Evolutionary conservation across 1,284 basidiomycete species (phyloP), one percentile per base, ranked within the genome.

Genomic region (Rhodotorula sp.): DNA sequence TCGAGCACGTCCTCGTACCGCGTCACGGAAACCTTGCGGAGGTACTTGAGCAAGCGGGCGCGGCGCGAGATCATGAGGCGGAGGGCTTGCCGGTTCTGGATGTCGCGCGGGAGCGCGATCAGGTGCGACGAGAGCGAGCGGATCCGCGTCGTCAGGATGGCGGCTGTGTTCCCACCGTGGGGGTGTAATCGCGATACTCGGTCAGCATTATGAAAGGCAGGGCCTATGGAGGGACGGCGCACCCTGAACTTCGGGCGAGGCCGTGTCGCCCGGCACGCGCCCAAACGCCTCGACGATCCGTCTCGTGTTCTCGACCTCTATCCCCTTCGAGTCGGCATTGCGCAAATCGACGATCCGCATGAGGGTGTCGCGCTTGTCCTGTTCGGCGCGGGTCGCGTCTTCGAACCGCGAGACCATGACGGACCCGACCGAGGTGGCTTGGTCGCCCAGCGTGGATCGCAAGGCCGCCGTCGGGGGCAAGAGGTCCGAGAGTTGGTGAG

Each of bases 231-330:
- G 28, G 28, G 38, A n/a, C 56, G 47, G 82, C 87, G 70, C 79
- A 92, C 93, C 91, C 85, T 97, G 93, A 0, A 95, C 93, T 78
- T 93, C 90, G 1, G 90, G 86, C 65, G 88, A 85, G 50, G 93
- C 95, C 2, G 92, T 86, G 80, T 95, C 90, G 66, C 85, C 85
- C n/a, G 86, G 86, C 67, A 88, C 87, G 71, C 83, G 34, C 91
- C 94, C 84, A 59, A 98, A 97, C 66, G 87, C 88, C 18, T 83
- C 82, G 58, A 97, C 85, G 76, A 95, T 90, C 73, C 93, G 85
- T 77, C 87, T 84, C 71, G 89, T 85, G 81, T 97, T 97, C 82
- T 94, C 91, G 74, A 87, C 90, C 72, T 91, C 87, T 73, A 97
- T 89, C 26, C 91, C 92, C 60, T 83, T 84, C 52, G 91, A 91